Conservation (phyloP, 768 basidiomycete genomes). For the Pleurotus salmoneostramineus region DNA sequence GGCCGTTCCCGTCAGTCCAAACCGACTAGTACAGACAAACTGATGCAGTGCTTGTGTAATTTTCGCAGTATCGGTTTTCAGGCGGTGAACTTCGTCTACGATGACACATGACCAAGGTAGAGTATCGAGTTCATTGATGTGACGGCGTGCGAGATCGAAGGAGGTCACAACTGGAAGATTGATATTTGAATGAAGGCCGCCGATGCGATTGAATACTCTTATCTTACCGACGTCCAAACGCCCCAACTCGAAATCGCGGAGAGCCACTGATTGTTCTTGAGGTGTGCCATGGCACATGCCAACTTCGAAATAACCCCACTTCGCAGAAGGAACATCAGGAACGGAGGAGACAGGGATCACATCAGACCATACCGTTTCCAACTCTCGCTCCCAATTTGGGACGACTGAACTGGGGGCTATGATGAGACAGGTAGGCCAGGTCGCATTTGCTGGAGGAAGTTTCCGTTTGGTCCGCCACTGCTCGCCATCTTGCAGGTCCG, state of each 20-base stretch:
- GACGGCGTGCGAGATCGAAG: constrained; percentile 68
- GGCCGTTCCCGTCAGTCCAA: constrained; percentile 82
- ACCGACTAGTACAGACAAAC: constrained; percentile 64
- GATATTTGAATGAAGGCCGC: no score
- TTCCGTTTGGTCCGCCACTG: constrained; percentile 49
- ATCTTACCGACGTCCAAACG: constrained; percentile 78
- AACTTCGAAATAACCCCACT: constrained; percentile 97
- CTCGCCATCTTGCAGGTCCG: constrained; percentile 53
- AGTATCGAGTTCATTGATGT: constrained; percentile 65
- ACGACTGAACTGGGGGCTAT: constrained; percentile 84
- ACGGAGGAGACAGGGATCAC: not conserved
- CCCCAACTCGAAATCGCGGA: constrained; percentile 76
- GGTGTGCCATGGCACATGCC: constrained; percentile 59
- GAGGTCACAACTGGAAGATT: constrained; percentile 66
- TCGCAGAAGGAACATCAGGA: not conserved
- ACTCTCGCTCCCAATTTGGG: constrained; percentile 87
- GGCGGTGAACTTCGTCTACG: constrained; percentile 87
- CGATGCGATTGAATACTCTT: no score
- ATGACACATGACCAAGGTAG: constrained; percentile 71
- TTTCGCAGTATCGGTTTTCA: constrained; percentile 75
- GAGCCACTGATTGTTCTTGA: constrained; percentile 49
- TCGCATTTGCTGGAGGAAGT: constrained; percentile 62
- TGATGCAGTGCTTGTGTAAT: constrained; percentile 67
- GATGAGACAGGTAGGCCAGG: constrained; percentile 87
- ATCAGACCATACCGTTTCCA: constrained; percentile 55